A percentile compares a stretch with the other conserved stretches of the same genome.
phyloP scores from a whole-genome alignment of 176 grass and related monocot genomes.

The Rhynchospora pubera region DNA sequence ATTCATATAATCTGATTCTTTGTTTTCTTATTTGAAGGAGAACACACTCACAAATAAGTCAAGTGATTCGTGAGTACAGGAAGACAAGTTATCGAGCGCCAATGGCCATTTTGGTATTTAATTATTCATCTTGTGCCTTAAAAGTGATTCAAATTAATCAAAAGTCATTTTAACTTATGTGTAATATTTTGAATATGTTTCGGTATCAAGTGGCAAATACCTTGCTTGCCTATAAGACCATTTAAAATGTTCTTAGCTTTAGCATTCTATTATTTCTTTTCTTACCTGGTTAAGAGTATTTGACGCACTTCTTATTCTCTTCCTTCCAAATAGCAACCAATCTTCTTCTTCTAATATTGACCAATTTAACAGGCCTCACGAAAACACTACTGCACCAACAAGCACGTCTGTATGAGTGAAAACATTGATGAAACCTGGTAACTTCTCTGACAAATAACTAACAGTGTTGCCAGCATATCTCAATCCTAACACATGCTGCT shows the following conservation, averaged over 20 bases:
- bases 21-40: conserved; percentile 56
- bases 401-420: conserved; percentile 41
- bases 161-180: neutral
- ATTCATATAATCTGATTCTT: neutral
- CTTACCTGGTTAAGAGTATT: conserved; percentile 1
- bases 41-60: conserved; percentile 92
- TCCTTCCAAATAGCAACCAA: neutral
- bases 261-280: neutral
- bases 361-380: conserved; percentile 59
- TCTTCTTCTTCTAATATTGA: conserved; percentile 4
- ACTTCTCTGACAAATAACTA: neutral
- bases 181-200: neutral
- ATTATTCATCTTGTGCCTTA: neutral
- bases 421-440: conserved; percentile 86
- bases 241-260: neutral
- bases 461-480: neutral
- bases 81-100: conserved; percentile 81
- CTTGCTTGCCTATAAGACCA: neutral
- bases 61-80: conserved; percentile 89
- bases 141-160: conserved; percentile 13
- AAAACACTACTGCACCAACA: conserved; percentile 88
- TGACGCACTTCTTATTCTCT: neutral
- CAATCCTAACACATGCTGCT: conserved; percentile 7
- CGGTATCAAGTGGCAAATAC: neutral
- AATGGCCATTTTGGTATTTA: conserved; percentile 76